A percentile compares a stretch with the other conserved stretches of the same genome.
Conservation (phyloP, 2,329 filamentous ascomycete genomes). For the Aspergillus carbonarius region DNA sequence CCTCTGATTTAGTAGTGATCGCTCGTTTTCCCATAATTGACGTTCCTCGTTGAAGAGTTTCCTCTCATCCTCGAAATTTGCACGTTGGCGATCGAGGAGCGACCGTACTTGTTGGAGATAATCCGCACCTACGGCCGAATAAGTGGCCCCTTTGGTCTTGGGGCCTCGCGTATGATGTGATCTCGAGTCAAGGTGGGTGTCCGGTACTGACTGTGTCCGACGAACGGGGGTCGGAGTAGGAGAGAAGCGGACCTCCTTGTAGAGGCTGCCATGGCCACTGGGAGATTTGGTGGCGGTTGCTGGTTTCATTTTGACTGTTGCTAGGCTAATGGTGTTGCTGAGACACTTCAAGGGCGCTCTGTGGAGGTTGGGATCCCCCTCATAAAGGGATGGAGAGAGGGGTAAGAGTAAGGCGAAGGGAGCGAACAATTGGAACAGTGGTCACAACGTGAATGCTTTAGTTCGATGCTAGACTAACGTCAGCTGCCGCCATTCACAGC, state of each 20-base stretch:
- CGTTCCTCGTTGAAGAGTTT: slow-evolving; percentile 44
- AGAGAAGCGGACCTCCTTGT: slow-evolving; percentile 46
- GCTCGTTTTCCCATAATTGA: slow-evolving; percentile 46
- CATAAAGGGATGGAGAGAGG: slow-evolving; percentile 14
- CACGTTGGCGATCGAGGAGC: slow-evolving; percentile 39
- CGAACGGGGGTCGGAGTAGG: slow-evolving; percentile 37
- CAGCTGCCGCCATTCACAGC: slow-evolving; percentile 7
- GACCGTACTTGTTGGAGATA: slow-evolving; percentile 45
- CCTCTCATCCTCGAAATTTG: slow-evolving; percentile 42
- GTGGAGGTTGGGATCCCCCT: slow-evolving; percentile 10
- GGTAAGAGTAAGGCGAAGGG: background rate
- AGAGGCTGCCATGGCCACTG: slow-evolving; percentile 36
- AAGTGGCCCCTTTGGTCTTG: slow-evolving; percentile 20
- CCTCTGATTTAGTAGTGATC: slow-evolving; percentile 40
- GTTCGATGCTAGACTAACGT: slow-evolving; percentile 3
- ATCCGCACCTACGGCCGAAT: slow-evolving; percentile 30
- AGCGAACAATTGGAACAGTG: background rate
- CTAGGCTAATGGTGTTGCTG: background rate
- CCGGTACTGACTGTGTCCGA: slow-evolving; percentile 41
- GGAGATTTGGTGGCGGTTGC: slow-evolving; percentile 22
- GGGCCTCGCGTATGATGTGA: slow-evolving; percentile 24
- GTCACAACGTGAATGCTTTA: background rate
- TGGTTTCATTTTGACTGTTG: slow-evolving; percentile 24
- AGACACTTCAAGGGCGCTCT: slow-evolving; percentile 11
- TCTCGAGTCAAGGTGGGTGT: slow-evolving; percentile 32